phyloP scores from a whole-genome alignment of 371 early-diverging fungal species.

The Lichtheimia corymbifera region DNA sequence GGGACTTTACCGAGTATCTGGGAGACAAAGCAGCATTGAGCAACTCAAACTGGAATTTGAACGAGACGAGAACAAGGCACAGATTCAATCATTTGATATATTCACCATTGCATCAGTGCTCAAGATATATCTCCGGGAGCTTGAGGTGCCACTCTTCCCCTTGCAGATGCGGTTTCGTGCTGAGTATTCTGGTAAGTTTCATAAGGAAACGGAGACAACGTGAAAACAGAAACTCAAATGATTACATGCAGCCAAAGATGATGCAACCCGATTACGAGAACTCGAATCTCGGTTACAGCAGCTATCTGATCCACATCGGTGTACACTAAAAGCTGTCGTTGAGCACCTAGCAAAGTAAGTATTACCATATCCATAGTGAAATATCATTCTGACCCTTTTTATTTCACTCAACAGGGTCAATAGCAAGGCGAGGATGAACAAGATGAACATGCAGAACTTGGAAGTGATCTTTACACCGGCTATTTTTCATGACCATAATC shows the following conservation, averaged over 20 bases:
- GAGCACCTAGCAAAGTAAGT: constrained; percentile 54
- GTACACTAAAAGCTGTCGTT: constrained; percentile 49
- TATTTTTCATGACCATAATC: constrained; percentile 63
- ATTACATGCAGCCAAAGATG: constrained; percentile 19
- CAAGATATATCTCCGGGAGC: constrained; percentile 65
- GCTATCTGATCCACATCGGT: constrained; percentile 46
- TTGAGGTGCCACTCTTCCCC: constrained; percentile 64
- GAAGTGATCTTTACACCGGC: constrained; percentile 62
- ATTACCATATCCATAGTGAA: neutral
- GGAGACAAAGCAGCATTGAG: constrained; percentile 60
- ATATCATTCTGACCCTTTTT: neutral
- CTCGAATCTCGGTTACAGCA: constrained; percentile 31
- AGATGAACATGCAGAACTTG: constrained; percentile 56
- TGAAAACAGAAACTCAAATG: neutral
- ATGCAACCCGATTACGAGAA: constrained; percentile 23
- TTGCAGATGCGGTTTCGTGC: constrained; percentile 51
- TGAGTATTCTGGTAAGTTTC: constrained; percentile 56
- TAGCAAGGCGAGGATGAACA: constrained; percentile 52
- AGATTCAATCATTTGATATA: constrained; percentile 57
- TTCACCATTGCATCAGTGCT: constrained; percentile 63
- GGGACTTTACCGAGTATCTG: constrained; percentile 73
- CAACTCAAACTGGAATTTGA: constrained; percentile 58
- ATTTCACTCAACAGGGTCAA: constrained; percentile 22
- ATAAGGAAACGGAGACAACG: neutral
- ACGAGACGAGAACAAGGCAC: constrained; percentile 46